These are phyloP conservation scores for Hypoxylon sp. DNA, from an alignment of 2,329 filamentous ascomycete species.

Conservation along the genomic window DNA sequence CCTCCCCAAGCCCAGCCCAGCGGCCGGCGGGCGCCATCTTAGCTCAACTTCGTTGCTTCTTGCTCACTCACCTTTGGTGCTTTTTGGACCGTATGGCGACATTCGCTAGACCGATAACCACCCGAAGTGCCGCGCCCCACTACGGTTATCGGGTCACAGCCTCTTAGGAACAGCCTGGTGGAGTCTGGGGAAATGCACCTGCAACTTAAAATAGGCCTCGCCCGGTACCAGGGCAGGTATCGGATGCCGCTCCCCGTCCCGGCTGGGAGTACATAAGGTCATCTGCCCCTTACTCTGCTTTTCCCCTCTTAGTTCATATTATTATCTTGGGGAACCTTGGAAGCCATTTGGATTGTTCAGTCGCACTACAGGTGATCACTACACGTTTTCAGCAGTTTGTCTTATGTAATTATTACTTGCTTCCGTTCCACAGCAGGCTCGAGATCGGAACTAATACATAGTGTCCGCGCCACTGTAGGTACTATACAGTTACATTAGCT, in stretches of 20 bases:
- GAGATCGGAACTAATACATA: slow-evolving; percentile 6
- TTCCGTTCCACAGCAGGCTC: neutral
- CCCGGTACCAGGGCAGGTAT: slow-evolving; percentile 25
- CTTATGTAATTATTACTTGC: slow-evolving; percentile 1
- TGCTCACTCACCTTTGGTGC: slow-evolving; percentile 50
- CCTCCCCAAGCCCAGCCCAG: neutral
- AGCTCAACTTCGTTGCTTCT: slow-evolving; percentile 43
- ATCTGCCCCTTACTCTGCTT: slow-evolving; percentile 11
- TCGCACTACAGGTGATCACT: neutral
- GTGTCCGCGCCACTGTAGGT: slow-evolving; percentile 17
- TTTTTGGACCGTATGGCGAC: slow-evolving; percentile 57
- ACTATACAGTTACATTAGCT: slow-evolving; percentile 22
- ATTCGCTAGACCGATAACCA: slow-evolving; percentile 52
- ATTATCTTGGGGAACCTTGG: neutral
- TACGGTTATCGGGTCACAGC: slow-evolving; percentile 46
- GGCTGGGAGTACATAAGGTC: slow-evolving; percentile 3
- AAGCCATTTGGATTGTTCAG: neutral
- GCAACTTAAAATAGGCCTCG: slow-evolving; percentile 31
- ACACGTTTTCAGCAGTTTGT: neutral
- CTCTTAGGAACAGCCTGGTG: slow-evolving; percentile 26
- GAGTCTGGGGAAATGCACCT: slow-evolving; percentile 41
- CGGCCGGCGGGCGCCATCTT: slow-evolving; percentile 47
- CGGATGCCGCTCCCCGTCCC: slow-evolving; percentile 19
- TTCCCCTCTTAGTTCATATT: neutral
- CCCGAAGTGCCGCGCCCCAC: slow-evolving; percentile 43